Evolutionary conservation across 768 basidiomycete species (phyloP).

Genomic region (Pleurotus citrinopileatus): DNA sequence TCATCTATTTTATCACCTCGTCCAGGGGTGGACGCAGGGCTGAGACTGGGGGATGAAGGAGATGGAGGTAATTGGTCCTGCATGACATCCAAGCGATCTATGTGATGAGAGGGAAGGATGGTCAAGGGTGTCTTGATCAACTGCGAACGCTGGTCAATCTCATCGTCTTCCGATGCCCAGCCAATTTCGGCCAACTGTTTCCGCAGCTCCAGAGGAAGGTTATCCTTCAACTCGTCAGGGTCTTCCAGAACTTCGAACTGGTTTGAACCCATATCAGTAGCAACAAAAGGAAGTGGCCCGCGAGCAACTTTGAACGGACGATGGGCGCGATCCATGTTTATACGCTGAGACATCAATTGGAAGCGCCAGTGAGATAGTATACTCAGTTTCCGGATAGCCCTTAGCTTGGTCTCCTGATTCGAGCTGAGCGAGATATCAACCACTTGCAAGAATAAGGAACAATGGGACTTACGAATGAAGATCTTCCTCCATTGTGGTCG

Average conservation of each 20-base stretch:
- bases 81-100: constrained; percentile 47
- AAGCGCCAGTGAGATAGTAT: constrained; percentile 65
- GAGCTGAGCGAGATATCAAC: constrained; percentile 17
- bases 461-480: constrained; percentile 31
- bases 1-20: constrained; percentile 24
- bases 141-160: constrained; percentile 53
- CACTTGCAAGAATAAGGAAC: constrained; percentile 1
- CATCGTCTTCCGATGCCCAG: constrained; percentile 61
- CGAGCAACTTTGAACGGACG: constrained; percentile 72
- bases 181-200: constrained; percentile 71
- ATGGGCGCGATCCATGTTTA: constrained; percentile 56
- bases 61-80: constrained; percentile 20
- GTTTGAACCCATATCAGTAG: constrained; percentile 71
- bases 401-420: constrained; percentile 42
- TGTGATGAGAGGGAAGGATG: constrained; percentile 52
- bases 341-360: constrained; percentile 61
- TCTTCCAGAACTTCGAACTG: constrained; percentile 55
- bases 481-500: constrained; percentile 50
- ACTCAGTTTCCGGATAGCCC: constrained; percentile 53
- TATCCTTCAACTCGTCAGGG: constrained; percentile 44
- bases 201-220: constrained; percentile 61
- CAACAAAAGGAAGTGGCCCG: constrained; percentile 69
- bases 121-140: constrained; percentile 66
- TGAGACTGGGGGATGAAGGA: constrained; percentile 28
- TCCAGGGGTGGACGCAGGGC: constrained; percentile 29